These are phyloP conservation scores for Tulasnella sp. DNA, from an alignment of 768 basidiomycete species.

Conservation along the genomic window DNA sequence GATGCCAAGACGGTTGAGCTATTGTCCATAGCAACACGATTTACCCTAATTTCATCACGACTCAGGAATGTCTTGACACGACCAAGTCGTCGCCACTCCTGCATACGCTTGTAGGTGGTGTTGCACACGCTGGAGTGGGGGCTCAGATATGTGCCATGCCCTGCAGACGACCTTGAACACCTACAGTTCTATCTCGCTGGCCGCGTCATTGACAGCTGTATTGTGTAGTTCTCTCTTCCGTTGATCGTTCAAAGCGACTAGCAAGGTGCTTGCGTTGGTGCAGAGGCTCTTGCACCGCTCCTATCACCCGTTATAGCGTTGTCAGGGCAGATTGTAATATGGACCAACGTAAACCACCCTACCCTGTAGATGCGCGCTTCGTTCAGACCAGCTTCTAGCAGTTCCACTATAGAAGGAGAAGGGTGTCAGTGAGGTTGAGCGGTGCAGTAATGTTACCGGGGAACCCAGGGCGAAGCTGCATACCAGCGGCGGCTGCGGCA, in stretches of 20 bases:
- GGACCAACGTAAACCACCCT: constrained; percentile 9
- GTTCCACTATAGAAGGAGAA: neutral
- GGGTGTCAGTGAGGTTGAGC: neutral
- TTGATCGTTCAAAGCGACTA: constrained; percentile 3
- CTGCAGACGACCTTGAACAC: neutral
- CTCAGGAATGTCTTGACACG: constrained; percentile 22
- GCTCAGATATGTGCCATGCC: neutral
- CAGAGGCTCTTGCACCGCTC: constrained; percentile 16
- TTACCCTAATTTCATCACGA: constrained; percentile 15
- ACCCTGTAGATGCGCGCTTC: constrained; percentile 8
- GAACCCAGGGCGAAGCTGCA: neutral
- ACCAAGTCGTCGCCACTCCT: constrained; percentile 12
- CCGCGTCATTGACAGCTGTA: constrained; percentile 5
- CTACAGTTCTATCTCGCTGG: constrained; percentile 8
- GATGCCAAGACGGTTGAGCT: neutral
- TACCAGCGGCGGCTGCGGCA: constrained; percentile 3
- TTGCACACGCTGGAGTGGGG: neutral
- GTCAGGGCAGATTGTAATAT: constrained; percentile 1
- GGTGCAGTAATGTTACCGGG: neutral
- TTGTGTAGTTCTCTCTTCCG: neutral
- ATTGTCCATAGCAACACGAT: neutral
- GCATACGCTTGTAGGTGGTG: constrained; percentile 5
- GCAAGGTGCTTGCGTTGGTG: constrained; percentile 2
- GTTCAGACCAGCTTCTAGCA: neutral
- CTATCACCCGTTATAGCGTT: neutral